Percentiles rank a stretch among this genome's conserved stretches.
These are phyloP conservation scores for Aspergillus biplanus DNA, from an alignment of 495 filamentous ascomycete species.

Conservation along the genomic window DNA sequence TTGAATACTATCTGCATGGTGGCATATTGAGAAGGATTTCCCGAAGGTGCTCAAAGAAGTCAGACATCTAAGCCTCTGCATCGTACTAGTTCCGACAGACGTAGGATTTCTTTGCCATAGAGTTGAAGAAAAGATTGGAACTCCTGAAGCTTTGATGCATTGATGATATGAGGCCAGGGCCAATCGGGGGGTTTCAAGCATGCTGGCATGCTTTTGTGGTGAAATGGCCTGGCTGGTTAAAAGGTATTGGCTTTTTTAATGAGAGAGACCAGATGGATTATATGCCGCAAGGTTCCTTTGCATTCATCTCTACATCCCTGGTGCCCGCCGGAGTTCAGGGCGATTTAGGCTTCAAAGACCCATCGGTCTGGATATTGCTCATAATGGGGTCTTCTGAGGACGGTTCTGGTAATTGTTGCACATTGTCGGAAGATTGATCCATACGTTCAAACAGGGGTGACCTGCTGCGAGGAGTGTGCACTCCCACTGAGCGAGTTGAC, in stretches of 20 bases:
- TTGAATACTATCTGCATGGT: background rate
- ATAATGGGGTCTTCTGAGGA: background rate
- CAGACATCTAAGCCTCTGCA: background rate
- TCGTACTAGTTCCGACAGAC: no score
- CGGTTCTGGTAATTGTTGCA: background rate
- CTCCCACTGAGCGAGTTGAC: constrained; percentile 62
- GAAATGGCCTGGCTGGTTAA: no score
- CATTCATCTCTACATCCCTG: background rate
- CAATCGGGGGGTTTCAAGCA: no score
- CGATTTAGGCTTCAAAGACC: background rate
- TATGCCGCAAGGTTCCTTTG: no score
- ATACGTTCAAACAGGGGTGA: constrained; percentile 31
- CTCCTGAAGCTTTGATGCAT: no score
- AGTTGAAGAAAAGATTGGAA: no score
- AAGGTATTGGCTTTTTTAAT: no score
- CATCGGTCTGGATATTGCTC: background rate
- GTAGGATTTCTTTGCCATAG: no score
- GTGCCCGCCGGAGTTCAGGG: background rate
- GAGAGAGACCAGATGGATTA: no score
- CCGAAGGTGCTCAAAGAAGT: background rate
- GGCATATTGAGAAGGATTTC: background rate
- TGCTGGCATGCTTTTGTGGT: no score
- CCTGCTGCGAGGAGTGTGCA: constrained; percentile 28
- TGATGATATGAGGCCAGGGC: no score
- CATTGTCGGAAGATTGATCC: constrained; percentile 9